These are phyloP conservation scores for Dacryopinax primogenitus DNA, from an alignment of 768 basidiomycete species.

Conservation along the genomic window DNA sequence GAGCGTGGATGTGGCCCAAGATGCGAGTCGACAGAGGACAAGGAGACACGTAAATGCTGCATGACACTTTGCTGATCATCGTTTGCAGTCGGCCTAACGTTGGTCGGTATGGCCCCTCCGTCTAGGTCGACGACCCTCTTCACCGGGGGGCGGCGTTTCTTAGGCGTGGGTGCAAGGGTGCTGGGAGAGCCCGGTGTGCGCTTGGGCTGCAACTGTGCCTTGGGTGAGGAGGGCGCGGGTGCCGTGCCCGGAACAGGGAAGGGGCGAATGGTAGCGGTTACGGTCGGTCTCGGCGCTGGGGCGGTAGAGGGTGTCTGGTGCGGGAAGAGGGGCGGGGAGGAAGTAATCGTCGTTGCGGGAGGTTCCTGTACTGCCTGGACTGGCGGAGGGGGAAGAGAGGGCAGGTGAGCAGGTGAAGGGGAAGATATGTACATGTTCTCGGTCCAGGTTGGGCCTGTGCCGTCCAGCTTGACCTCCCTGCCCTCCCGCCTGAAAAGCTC, in stretches of 20 bases:
- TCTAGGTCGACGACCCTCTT: constrained; percentile 73
- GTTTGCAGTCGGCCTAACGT: too few relatives aligned
- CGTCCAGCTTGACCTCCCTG: constrained; percentile 66
- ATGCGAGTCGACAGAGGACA: too few relatives aligned
- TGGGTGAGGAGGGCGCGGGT: neutral
- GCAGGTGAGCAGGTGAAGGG: neutral
- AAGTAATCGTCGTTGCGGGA: constrained; percentile 21
- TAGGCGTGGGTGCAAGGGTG: constrained; percentile 17
- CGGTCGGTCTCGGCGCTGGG: constrained; percentile 22
- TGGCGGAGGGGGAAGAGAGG: neutral
- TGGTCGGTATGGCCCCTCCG: constrained; percentile 29
- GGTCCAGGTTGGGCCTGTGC: constrained; percentile 51
- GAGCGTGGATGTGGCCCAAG: neutral
- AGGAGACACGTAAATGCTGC: too few relatives aligned
- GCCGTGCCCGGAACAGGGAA: too few relatives aligned
- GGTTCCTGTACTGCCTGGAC: neutral
- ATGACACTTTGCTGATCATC: too few relatives aligned
- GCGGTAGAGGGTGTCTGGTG: too few relatives aligned
- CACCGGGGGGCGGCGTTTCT: constrained; percentile 44
- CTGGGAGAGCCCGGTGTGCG: constrained; percentile 4
- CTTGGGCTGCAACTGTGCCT: neutral
- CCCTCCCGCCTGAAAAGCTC: constrained; percentile 74
- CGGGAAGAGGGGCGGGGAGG: constrained; percentile 36
- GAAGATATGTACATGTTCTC: constrained; percentile 48
- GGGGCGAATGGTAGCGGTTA: too few relatives aligned